Evolutionary conservation across 192 early-diverging fungal species (phyloP), one percentile per base, ranked within the genome.

Genomic region (Gigaspora rosea): DNA sequence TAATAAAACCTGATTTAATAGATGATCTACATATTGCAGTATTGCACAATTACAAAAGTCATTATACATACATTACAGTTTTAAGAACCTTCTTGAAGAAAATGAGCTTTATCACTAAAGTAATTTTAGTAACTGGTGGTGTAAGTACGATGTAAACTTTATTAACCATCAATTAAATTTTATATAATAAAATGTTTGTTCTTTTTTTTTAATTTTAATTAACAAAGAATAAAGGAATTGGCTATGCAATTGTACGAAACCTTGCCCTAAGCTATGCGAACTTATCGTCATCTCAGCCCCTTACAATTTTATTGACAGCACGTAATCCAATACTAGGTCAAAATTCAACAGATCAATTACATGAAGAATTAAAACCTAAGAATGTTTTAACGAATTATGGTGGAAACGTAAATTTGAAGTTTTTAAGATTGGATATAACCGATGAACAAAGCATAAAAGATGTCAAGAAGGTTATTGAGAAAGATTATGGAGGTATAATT

Each of bases 211-310:
- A 20, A 3, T 2, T 32, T 63, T n/a, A 10, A 16, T 63, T 2
- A 20, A 16, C 2, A 16, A 32, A 75, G 73, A 75, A 75, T 61
- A 75, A 75, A 75, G 73, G 73, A 59, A 75, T 75, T 75, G 73
- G 73, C 50, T 75, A 75, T 57, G 73, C 73, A 11, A 75, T 75
- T 33, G 73, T 75, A 20, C 56, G 61, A 8, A 75, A 75, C 18
- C 58, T 75, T 0, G 73, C 73, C 11, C 22, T 75, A 63, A 35
- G 10, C 6, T 75, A 75, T 57, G 57, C 58, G 22, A 4, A 27
- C 32, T 10, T 18, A 22, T 33, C 16, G 4, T 32, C 16, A 11
- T 8, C 22, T 12, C 7, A 18, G n/a, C 61, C 59, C 18, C 22
- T 75, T 22, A 62, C 54, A 18, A 75, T 75, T 27, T 62, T 35